Evolutionary conservation across 1,284 basidiomycete genomes (phyloP).

Genomic region (Sporisorium exsertum): DNA sequence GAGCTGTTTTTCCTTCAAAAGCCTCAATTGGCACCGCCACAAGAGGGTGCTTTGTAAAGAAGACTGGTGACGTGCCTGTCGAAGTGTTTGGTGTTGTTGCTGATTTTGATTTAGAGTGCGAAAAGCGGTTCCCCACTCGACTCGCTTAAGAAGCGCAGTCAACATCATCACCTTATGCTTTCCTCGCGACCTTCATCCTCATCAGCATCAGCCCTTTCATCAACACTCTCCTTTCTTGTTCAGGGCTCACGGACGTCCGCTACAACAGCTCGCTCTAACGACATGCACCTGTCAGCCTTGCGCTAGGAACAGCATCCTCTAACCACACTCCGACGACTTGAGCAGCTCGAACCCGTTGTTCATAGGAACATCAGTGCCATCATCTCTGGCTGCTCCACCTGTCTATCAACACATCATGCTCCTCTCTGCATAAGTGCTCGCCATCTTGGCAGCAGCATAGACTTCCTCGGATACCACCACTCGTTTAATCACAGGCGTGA

Average conservation of each 20-base stretch:
- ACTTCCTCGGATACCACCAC: no score
- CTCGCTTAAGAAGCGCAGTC: background rate
- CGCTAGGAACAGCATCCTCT: no score
- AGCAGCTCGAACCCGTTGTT: background rate
- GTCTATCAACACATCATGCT: constrained; percentile 6
- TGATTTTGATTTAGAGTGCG: no score
- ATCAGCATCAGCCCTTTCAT: background rate
- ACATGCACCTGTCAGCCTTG: no score
- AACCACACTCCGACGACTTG: no score
- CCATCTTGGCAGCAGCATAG: constrained; percentile 4
- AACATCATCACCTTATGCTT: background rate
- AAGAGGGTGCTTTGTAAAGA: background rate
- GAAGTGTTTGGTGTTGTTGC: no score
- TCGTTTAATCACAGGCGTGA: background rate
- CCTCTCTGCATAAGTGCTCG: background rate
- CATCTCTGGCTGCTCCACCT: background rate
- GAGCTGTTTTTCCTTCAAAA: constrained; percentile 3
- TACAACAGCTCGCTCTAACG: background rate
- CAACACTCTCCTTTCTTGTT: background rate
- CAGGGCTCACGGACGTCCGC: background rate
- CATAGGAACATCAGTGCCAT: background rate
- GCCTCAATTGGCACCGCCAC: constrained; percentile 5
- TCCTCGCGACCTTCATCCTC: background rate
- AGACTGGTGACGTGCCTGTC: constrained; percentile 3
- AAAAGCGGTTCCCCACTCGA: background rate